phyloP scores from a whole-genome alignment of 371 early-diverging fungal genomes.

The Mortierella sp. region DNA sequence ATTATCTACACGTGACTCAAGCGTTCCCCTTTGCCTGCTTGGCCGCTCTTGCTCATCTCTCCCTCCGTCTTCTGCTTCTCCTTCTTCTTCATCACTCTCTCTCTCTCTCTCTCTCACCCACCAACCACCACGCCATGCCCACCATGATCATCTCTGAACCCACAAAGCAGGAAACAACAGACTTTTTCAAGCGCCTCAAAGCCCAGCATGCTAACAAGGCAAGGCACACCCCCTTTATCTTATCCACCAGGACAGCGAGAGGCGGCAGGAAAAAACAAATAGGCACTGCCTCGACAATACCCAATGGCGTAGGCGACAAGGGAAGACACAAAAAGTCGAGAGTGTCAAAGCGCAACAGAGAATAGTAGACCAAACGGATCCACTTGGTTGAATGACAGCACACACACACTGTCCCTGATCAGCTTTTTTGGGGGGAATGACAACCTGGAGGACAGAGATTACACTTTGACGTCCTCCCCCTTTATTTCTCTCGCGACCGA shows the following conservation, averaged over 20 bases:
- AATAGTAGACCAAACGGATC: not conserved
- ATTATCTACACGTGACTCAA: not conserved
- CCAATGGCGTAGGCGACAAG: not conserved
- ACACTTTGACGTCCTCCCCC: not conserved
- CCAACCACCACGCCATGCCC: conserved; percentile 17
- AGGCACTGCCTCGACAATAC: not conserved
- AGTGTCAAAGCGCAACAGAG: conserved; percentile 5
- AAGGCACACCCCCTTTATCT: conserved; percentile 16
- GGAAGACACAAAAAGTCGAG: not conserved
- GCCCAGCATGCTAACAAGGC: conserved; percentile 84
- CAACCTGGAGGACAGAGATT: not conserved
- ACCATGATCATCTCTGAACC: conserved; percentile 71
- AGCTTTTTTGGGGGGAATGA: not conserved
- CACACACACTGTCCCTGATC: not conserved
- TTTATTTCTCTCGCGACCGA: not conserved
- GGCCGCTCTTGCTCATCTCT: not conserved
- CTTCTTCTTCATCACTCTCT: not conserved
- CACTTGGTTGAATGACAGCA: not conserved
- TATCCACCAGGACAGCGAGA: not conserved
- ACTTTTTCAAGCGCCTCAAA: conserved; percentile 84
- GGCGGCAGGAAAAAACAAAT: not conserved
- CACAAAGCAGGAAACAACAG: conserved; percentile 79
- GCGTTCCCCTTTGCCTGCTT: not conserved
- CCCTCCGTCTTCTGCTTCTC: not conserved
- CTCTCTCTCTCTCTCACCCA: not conserved